Base-by-base conservation (phyloP, 225 moss, liverwort and hornwort genomes). In the Anthoceros angustus region DNA sequence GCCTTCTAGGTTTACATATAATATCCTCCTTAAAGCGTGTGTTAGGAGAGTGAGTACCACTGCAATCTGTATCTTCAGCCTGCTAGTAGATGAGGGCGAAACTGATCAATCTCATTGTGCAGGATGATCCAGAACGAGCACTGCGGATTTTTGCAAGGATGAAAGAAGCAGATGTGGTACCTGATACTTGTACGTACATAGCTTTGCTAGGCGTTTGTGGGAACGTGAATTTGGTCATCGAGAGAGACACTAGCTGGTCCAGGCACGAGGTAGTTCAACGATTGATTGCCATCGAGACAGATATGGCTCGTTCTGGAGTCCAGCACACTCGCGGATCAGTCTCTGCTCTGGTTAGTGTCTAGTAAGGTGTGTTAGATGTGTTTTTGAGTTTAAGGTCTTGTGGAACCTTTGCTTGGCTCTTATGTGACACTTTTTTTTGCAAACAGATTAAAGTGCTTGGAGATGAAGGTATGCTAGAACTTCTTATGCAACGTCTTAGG, bases 11-110 rank as follows among this genome's bases (percentile, higher is more conserved):
- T 82, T 85, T 68, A 76, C 95, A 16, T 92, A 81, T 76, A 98
- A 98, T 45, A 89, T 98, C 67, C 78, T 92, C 75, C 92, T 91
- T 43, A 87, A 82, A 68, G 80, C 88, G 32, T 95, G 91, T 77
- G 87, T 82, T 64, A 63, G 78, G 64, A 65, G 67, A 78, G 93
- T 93, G 77, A 70, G 24, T 55, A 21, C 23, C 40, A 23, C 20
- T 23, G 23, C 62, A 23, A 20, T 60, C 43, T 10, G 39, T 11
- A 5, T 66, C 2, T 26, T n/a, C 10, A 7, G 39, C 39, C 39
- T 65, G 10, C 15, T 7, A 63, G 24, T 26, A 12, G 14, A 20
- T 21, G 14, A 63, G 38, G 3, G 15, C 2, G 38, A 2, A 63
- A 12, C 2, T 63, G 15, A 63, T 12, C 24, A 21, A 63, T 0